These are phyloP conservation scores for Phytophthora melonis DNA, from an alignment of 352 stramenopile species.

Conservation along the genomic window DNA sequence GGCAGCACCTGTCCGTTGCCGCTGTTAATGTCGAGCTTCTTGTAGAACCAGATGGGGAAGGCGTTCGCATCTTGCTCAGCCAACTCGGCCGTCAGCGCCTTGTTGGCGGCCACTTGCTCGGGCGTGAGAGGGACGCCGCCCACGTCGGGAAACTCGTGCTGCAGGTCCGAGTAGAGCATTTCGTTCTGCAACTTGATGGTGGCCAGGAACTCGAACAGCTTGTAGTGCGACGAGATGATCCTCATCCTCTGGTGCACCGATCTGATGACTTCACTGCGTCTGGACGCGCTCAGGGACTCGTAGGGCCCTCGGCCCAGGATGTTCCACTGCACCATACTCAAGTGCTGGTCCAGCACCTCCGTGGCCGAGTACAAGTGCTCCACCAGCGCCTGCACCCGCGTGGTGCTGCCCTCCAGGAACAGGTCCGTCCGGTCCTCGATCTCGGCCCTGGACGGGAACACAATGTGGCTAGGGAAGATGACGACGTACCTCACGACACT, in stretches of 20 bases:
- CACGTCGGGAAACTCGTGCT: slow-evolving; percentile 59
- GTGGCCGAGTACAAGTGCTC: slow-evolving; percentile 88
- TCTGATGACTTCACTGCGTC: slow-evolving; percentile 70
- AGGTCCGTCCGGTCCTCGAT: slow-evolving; percentile 80
- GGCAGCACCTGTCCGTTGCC: slow-evolving; percentile 44
- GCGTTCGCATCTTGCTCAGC: slow-evolving; percentile 62
- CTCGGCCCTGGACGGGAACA: slow-evolving; percentile 84
- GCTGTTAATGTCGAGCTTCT: slow-evolving; percentile 60
- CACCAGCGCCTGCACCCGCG: slow-evolving; percentile 73
- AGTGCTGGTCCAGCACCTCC: slow-evolving; percentile 83
- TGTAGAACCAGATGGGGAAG: slow-evolving; percentile 88
- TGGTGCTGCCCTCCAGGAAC: slow-evolving; percentile 80
- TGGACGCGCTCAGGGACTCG: slow-evolving; percentile 69
- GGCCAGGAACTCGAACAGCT: slow-evolving; percentile 86
- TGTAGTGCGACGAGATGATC: slow-evolving; percentile 78
- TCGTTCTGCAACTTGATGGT: slow-evolving; percentile 88
- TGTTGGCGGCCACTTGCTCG: slow-evolving; percentile 54
- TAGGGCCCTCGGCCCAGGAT: slow-evolving; percentile 83
- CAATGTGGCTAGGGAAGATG: slow-evolving; percentile 77
- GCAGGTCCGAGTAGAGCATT: slow-evolving; percentile 80
- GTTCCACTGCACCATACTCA: slow-evolving; percentile 91
- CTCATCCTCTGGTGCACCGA: slow-evolving; percentile 79
- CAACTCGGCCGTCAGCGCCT: slow-evolving; percentile 50
- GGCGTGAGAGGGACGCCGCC: slow-evolving; percentile 57
- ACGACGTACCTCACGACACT: slow-evolving; percentile 78